phyloP scores from a whole-genome alignment of 352 stramenopile species.

The Elongisporangium prolatum region DNA sequence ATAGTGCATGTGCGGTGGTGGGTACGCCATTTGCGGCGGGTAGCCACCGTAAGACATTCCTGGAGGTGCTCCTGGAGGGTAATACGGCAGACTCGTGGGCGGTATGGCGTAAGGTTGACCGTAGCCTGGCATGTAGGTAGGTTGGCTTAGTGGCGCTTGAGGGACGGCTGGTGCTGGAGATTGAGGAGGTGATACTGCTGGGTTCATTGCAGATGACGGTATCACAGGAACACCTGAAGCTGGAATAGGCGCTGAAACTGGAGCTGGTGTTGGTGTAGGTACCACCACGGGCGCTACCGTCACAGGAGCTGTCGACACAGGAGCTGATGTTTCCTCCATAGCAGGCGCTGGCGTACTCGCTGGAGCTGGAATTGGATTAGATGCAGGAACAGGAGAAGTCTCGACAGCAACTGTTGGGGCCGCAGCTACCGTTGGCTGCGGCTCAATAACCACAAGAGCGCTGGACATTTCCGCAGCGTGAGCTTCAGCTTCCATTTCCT shows the following conservation, averaged over 20 bases:
- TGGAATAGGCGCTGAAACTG: constrained; percentile 4
- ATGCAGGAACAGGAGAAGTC: constrained; percentile 6
- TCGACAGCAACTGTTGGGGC: constrained; percentile 4
- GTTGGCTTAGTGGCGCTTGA: constrained; percentile 10
- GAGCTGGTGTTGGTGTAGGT: not conserved
- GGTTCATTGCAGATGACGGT: not conserved
- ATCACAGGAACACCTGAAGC: constrained; percentile 2
- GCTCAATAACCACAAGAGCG: constrained; percentile 49
- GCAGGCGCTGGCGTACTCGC: constrained; percentile 1
- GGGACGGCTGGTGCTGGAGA: constrained; percentile 4
- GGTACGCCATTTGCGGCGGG: constrained; percentile 26
- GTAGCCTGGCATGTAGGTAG: constrained; percentile 35
- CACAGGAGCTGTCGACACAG: constrained; percentile 1
- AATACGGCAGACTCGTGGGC: not conserved
- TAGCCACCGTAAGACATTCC: constrained; percentile 36
- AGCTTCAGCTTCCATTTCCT: constrained; percentile 20
- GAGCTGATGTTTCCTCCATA: not conserved
- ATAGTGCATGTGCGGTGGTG: constrained; percentile 20
- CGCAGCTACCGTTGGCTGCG: constrained; percentile 1
- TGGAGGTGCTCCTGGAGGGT: constrained; percentile 4
- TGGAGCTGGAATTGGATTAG: constrained; percentile 1
- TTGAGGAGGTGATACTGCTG: constrained; percentile 5
- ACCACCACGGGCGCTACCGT: not conserved
- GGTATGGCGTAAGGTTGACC: constrained; percentile 1
- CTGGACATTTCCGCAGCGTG: constrained; percentile 28